Evolutionary conservation across 352 stramenopile species (phyloP), one percentile per base, ranked within the genome.

Genomic region (Pythium coloratum): DNA sequence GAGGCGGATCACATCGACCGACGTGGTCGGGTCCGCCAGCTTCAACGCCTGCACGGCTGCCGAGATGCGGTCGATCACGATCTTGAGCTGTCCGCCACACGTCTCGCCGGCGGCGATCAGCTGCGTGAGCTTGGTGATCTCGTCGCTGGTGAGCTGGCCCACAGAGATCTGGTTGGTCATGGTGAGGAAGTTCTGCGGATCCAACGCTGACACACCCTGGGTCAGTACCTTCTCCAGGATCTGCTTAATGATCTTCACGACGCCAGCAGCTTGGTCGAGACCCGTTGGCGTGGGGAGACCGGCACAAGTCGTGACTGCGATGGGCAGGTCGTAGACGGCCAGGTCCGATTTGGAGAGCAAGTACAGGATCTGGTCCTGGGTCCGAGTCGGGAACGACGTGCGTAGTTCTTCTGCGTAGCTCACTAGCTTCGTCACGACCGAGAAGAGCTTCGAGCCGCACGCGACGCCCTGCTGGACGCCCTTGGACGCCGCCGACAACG

Each of bases 391-490:
- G 13, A 54, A 55, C n/a, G n/a, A 13, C 61, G 33, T 28, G 10
- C 44, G 24, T 2, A 72, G 6, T 36, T 76, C 61, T 4, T 59
- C 30, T 32, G 58, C 53, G 44, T 71, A 71, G 42, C 44, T 58
- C 18, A 74, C 58, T 26, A 91, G 68, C 30, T 81, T 77, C 30
- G 81, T 76, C 1, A 76, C 68, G 26, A 82, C 75, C 0, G 69
- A 70, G 59, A 82, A 87, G 4, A 91, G 57, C 53, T 84, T 72
- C 40, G 78, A 73, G 0, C 66, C 76, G n/a, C 84, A 93, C 53
- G 77, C 69, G 26, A 91, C 55, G 1, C 75, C 75, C 4, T 58
- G 71, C 63, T 78, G 76, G 4, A 90, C 74, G 12, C 73, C 71
- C 49, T 79, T 76, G 66, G 72, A 76, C 2, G 84, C 77, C 0